phyloP scores from a whole-genome alignment of 1,139 yeast species.

The Arxiozyma telluris region DNA sequence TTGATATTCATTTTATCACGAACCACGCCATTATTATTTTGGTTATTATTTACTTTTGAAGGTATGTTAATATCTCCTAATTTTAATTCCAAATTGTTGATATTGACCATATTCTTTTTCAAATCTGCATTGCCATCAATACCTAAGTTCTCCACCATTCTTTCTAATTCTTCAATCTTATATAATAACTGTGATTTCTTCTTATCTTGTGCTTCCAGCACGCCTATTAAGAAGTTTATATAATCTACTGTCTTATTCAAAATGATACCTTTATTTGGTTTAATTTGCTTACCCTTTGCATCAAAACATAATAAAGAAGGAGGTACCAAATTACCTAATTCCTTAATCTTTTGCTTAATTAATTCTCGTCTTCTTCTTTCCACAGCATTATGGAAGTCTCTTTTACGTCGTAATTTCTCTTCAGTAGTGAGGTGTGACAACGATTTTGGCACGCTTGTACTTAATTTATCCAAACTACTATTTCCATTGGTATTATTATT shows the following conservation, averaged over 20 bases:
- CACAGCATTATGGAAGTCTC: conserved; percentile 76
- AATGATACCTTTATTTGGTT: conserved; percentile 65
- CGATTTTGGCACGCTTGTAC: conserved; percentile 19
- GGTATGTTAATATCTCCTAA: not conserved
- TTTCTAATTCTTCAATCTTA: conserved; percentile 33
- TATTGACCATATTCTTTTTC: not conserved
- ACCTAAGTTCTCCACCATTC: conserved; percentile 3
- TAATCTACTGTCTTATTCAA: conserved; percentile 63
- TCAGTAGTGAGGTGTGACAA: conserved; percentile 45
- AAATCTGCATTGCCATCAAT: not conserved
- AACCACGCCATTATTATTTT: not conserved
- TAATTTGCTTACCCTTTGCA: conserved; percentile 51
- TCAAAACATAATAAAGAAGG: conserved; percentile 52
- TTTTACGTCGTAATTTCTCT: conserved; percentile 56
- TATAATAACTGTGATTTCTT: conserved; percentile 29
- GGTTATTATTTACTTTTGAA: not conserved
- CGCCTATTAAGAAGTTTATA: conserved; percentile 44
- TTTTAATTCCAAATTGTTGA: not conserved
- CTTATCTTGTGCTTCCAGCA: conserved; percentile 36
- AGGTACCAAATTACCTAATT: conserved; percentile 61
- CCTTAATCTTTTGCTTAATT: conserved; percentile 68
- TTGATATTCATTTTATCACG: not conserved
- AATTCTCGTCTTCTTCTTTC: conserved; percentile 72
- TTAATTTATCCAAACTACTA: conserved; percentile 4
- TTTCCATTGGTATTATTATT: conserved; percentile 7